phyloP scores from a whole-genome alignment of 371 early-diverging fungal species.

The Basidiobolus meristosporus region DNA sequence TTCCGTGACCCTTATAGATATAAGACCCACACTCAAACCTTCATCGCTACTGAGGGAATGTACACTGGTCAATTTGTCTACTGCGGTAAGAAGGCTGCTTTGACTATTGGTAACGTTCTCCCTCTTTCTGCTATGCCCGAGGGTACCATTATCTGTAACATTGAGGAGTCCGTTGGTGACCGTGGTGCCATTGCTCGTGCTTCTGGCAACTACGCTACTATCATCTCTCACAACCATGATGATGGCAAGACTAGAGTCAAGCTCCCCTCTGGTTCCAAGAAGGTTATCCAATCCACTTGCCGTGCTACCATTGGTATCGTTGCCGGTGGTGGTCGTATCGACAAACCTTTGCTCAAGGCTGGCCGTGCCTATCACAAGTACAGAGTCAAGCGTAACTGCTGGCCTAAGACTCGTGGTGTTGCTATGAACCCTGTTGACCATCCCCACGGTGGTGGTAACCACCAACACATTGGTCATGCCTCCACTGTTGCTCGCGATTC shows the following conservation, averaged over 20 bases:
- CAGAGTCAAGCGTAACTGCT: conserved; percentile 96
- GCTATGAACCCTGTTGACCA: conserved; percentile 95
- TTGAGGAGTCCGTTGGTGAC: conserved; percentile 95
- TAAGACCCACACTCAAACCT: conserved; percentile 78
- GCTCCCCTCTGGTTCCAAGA: conserved; percentile 97
- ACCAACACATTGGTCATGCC: conserved; percentile 99
- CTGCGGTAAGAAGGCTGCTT: conserved; percentile 96
- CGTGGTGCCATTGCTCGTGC: conserved; percentile 96
- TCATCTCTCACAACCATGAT: conserved; percentile 96
- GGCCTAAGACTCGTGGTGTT: conserved; percentile 99
- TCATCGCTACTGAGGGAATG: conserved; percentile 99
- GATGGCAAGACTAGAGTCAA: conserved; percentile 92
- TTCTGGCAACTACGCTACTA: conserved; percentile 97
- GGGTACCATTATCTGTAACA: conserved; percentile 97
- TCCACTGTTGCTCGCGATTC: conserved; percentile 93
- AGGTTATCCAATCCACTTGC: conserved; percentile 72
- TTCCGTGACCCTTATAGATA: conserved; percentile 55
- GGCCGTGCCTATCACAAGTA: conserved; percentile 97
- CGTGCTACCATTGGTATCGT: conserved; percentile 98
- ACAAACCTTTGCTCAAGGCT: conserved; percentile 99
- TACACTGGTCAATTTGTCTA: conserved; percentile 98
- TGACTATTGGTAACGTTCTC: conserved; percentile 93
- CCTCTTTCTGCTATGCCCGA: conserved; percentile 95
- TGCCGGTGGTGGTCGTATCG: conserved; percentile 99
- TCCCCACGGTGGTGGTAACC: conserved; percentile 93